Evolutionary conservation across 2,329 filamentous ascomycete genomes (phyloP).

Genomic region (Penicillium sp.): DNA sequence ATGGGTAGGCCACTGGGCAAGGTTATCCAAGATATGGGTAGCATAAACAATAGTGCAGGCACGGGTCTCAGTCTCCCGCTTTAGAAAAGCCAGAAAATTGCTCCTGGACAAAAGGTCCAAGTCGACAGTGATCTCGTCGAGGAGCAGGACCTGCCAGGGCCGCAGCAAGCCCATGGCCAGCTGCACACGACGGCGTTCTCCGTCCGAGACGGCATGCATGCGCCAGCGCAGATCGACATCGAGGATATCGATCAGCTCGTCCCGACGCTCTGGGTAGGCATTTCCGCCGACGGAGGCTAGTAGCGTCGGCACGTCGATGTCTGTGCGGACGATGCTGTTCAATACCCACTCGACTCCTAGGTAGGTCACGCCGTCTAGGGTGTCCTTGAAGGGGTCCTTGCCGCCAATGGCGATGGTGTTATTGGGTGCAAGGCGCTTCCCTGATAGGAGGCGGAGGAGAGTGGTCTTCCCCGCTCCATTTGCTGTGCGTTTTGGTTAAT

Average conservation of each 20-base stretch:
- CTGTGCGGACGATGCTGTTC: constrained; percentile 91
- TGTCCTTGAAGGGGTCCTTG: constrained; percentile 86
- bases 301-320: constrained; percentile 87
- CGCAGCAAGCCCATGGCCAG: constrained; percentile 91
- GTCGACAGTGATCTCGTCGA: constrained; percentile 97
- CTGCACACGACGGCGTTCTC: constrained; percentile 86
- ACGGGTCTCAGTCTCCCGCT: constrained; percentile 76
- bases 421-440: constrained; percentile 84
- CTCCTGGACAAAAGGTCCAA: constrained; percentile 81
- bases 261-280: constrained; percentile 73
- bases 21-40: constrained; percentile 93
- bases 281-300: constrained; percentile 83
- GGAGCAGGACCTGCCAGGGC: constrained; percentile 84
- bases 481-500: constrained; percentile 47
- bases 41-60: constrained; percentile 94
- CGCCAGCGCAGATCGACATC: constrained; percentile 92
- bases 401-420: constrained; percentile 73
- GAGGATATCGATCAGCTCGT: constrained; percentile 82
- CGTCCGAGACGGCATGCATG: constrained; percentile 93
- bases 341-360: constrained; percentile 97
- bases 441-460: constrained; percentile 86
- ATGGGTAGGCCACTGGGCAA: constrained; percentile 92
- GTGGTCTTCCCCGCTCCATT: constrained; percentile 98
- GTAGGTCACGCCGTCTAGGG: constrained; percentile 92
- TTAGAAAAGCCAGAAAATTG: constrained; percentile 82